Base-by-base conservation (phyloP, 192 early-diverging fungal genomes). In the Gaertneriomyces semiglobifer region DNA sequence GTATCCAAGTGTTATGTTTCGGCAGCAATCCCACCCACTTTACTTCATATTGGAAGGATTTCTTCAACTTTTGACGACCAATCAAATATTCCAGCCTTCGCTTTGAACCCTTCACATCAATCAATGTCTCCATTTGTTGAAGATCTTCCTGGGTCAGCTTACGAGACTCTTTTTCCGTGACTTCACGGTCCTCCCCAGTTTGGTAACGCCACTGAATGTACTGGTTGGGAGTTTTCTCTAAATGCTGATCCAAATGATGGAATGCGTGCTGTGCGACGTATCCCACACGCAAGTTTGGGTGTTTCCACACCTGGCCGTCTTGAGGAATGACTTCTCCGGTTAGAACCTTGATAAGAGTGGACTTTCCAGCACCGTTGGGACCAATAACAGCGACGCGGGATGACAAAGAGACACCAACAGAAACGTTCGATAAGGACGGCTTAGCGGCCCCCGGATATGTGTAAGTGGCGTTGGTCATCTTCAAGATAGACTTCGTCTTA, bases 261-360 rank as follows among this genome's bases (percentile, higher is more conserved):
- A 92, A 90, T 56, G 89, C 88, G 78, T 93, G 91, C 75, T 92
- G 90, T 45, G 89, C 89, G 51, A 92, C 88, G 69, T 90, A 91
- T 56, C 84, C 91, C 69, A 93, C 83, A 77, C 90, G 90, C 70
- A 89, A 79, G 79, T 90, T 90, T 58, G 87, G 88, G 74, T 93
- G 89, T 73, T 88, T 90, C 85, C 86, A 89, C 58, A 92, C 89
- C 33, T 75, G 73, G 69, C 91, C 91, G 20, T 76, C 69, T 45
- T 83, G 81, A 18, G 91, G 85, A 65, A 85, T 80, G 33, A 88
- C 80, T 71, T 92, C 89, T 65, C 91, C 90, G 44, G 88, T 85
- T 68, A 92, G 80, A 46, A 92, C 69, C 50, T 74, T 74, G 69
- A 74, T 74, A 61, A 78, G 43, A 14, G 78, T 75, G n/a, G 69